Evolutionary conservation across 352 stramenopile genomes (phyloP).

Genomic region (Globisporangium echinulatum): DNA sequence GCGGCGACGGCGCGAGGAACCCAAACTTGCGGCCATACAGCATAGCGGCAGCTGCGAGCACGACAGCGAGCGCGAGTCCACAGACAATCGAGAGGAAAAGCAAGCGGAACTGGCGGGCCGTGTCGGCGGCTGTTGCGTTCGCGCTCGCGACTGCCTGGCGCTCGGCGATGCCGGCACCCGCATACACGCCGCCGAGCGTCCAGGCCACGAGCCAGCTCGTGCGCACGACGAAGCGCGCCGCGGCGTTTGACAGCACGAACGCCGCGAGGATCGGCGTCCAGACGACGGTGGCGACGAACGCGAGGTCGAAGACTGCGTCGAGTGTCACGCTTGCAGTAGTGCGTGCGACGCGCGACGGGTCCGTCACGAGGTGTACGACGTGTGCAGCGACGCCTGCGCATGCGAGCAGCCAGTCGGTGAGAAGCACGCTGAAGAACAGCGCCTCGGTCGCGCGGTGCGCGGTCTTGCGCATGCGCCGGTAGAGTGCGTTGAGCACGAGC

Average conservation of each 20-base stretch:
- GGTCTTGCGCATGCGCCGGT: conserved; percentile 41
- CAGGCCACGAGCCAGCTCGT: conserved; percentile 44
- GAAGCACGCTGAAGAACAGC: conserved; percentile 54
- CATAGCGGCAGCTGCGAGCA: conserved; percentile 23
- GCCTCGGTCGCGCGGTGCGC: conserved; percentile 60
- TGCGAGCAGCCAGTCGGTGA: conserved; percentile 47
- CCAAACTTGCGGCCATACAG: conserved; percentile 33
- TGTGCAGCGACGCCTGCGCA: conserved; percentile 37
- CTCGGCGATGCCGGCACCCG: conserved; percentile 28
- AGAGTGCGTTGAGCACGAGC: conserved; percentile 34
- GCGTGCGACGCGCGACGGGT: conserved; percentile 6
- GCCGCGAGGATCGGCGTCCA: conserved; percentile 64
- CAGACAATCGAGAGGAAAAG: conserved; percentile 23
- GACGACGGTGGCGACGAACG: conserved; percentile 66
- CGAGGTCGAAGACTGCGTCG: conserved; percentile 37
- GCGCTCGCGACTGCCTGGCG: conserved; percentile 2
- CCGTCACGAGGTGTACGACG: conserved; percentile 9
- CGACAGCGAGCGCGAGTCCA: conserved; percentile 30
- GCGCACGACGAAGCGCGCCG: conserved; percentile 42
- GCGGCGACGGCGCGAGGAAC: conserved; percentile 32
- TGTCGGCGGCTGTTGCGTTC: conserved; percentile 25
- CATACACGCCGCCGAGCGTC: conserved; percentile 41
- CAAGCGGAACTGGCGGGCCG: neutral
- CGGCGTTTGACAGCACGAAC: conserved; percentile 49
- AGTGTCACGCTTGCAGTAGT: conserved; percentile 17